Evolutionary conservation across 768 basidiomycete genomes (phyloP).

Genomic region (Russula olivacea): DNA sequence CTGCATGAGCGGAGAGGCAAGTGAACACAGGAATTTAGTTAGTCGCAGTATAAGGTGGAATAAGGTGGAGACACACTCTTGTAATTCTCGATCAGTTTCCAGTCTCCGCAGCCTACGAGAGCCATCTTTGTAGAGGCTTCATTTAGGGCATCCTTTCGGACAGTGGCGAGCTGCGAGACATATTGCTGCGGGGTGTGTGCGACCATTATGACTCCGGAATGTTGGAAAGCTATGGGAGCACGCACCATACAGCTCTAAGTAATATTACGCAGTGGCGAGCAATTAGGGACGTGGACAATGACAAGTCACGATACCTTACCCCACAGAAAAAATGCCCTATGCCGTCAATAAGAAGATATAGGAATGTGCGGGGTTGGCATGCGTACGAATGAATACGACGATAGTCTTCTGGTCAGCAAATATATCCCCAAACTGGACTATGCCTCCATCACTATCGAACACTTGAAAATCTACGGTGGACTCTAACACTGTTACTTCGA

Average conservation of each 20-base stretch:
- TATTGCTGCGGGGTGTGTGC: slow-evolving; percentile 17
- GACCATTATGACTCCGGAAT: neutral
- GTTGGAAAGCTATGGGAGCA: neutral
- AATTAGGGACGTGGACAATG: neutral
- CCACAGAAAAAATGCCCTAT: slow-evolving; percentile 25
- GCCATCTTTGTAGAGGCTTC: slow-evolving; percentile 8
- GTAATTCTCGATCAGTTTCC: slow-evolving; percentile 22
- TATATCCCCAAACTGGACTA: slow-evolving; percentile 18
- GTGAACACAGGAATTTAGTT: neutral
- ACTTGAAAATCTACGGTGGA: slow-evolving; percentile 7
- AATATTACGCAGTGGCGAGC: neutral
- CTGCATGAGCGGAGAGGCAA: neutral
- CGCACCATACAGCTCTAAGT: slow-evolving; percentile 17
- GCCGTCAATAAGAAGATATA: neutral
- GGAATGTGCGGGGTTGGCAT: neutral
- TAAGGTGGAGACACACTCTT: neutral
- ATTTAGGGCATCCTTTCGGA: slow-evolving; percentile 17
- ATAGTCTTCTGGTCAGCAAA: slow-evolving; percentile 18
- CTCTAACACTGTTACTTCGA: slow-evolving; percentile 11
- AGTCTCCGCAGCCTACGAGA: slow-evolving; percentile 23
- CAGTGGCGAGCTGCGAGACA: slow-evolving; percentile 17
- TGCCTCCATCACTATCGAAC: slow-evolving; percentile 9
- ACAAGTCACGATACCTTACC: neutral
- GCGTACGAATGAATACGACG: slow-evolving; percentile 21
- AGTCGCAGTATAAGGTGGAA: too few relatives aligned